A percentile compares a stretch with the other conserved stretches of the same genome.
Evolutionary conservation across 148 eudicot species (phyloP).

Genomic region (Chenopodium album): DNA sequence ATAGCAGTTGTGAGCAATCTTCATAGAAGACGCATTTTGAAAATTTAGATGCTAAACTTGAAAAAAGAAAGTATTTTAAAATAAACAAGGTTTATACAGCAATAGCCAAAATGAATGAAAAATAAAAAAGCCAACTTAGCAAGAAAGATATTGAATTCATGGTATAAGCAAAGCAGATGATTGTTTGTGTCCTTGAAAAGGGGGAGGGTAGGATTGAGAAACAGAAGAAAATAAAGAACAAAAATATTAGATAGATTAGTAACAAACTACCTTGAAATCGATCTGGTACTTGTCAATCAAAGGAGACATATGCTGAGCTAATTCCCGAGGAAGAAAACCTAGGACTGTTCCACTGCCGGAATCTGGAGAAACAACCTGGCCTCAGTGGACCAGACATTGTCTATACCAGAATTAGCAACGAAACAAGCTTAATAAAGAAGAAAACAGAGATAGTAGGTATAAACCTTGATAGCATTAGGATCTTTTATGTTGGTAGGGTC

Average conservation of each 20-base stretch:
- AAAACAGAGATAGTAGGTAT: conserved; percentile 13
- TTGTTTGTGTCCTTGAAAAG: neutral
- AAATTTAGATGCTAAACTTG: neutral
- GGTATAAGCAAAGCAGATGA: neutral
- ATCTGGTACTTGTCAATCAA: conserved; percentile 67
- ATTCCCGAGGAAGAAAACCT: conserved; percentile 74
- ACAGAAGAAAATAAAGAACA: neutral
- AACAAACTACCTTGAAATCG: conserved; percentile 53
- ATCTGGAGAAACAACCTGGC: conserved; percentile 66
- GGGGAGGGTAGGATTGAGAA: neutral
- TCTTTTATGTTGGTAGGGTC: conserved; percentile 71
- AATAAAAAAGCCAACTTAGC: neutral
- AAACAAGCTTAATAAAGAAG: conserved; percentile 5
- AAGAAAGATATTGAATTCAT: neutral
- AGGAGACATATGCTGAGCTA: conserved; percentile 68
- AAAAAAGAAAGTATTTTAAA: neutral
- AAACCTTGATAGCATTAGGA: conserved; percentile 86
- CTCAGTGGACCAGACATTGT: conserved; percentile 18
- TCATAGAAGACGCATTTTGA: neutral
- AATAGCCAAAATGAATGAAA: neutral
- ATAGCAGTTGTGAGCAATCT: neutral
- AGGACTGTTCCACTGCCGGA: conserved; percentile 42
- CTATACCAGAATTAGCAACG: conserved; percentile 16
- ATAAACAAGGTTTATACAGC: neutral
- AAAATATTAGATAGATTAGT: conserved; percentile 2